phyloP scores from a whole-genome alignment of 1,284 basidiomycete genomes.

The Cryptococcus depauperatus region DNA sequence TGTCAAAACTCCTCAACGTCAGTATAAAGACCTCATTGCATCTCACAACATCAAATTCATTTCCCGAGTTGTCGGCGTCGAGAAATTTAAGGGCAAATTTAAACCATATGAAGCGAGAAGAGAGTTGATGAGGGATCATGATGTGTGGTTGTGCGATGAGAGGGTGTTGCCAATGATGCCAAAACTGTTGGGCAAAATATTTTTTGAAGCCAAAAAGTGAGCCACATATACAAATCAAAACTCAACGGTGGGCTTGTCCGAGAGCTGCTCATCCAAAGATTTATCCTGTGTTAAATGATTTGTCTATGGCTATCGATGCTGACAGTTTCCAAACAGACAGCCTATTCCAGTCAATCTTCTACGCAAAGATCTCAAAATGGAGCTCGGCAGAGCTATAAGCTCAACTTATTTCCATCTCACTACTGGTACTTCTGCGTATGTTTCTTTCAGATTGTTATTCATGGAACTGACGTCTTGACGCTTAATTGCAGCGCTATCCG shows the following conservation, averaged over 20 bases:
- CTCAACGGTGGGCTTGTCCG: too few relatives aligned
- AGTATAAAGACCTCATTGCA: constrained; percentile 88
- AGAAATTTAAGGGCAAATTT: constrained; percentile 85
- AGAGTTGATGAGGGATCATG: constrained; percentile 77
- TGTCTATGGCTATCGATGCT: not conserved
- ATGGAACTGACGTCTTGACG: too few relatives aligned
- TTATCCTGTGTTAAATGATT: too few relatives aligned
- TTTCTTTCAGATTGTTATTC: too few relatives aligned
- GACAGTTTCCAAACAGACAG: constrained; percentile 52
- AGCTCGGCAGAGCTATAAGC: constrained; percentile 80
- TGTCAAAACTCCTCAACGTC: constrained; percentile 88
- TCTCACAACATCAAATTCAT: constrained; percentile 71
- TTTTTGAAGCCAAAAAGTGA: constrained; percentile 91
- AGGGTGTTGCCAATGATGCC: constrained; percentile 81
- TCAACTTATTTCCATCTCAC: constrained; percentile 92
- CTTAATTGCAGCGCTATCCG: constrained; percentile 67
- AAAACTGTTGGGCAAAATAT: constrained; percentile 76
- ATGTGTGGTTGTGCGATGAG: constrained; percentile 87
- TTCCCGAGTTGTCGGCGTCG: constrained; percentile 81
- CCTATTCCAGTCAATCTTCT: constrained; percentile 84
- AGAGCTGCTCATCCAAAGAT: too few relatives aligned
- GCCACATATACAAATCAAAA: too few relatives aligned
- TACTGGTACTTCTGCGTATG: constrained; percentile 79
- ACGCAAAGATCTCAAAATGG: constrained; percentile 77
- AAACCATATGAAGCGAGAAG: constrained; percentile 85